These are phyloP conservation scores for Lentithecium fluviatile DNA, from an alignment of 495 filamentous ascomycete genomes.

Conservation along the genomic window DNA sequence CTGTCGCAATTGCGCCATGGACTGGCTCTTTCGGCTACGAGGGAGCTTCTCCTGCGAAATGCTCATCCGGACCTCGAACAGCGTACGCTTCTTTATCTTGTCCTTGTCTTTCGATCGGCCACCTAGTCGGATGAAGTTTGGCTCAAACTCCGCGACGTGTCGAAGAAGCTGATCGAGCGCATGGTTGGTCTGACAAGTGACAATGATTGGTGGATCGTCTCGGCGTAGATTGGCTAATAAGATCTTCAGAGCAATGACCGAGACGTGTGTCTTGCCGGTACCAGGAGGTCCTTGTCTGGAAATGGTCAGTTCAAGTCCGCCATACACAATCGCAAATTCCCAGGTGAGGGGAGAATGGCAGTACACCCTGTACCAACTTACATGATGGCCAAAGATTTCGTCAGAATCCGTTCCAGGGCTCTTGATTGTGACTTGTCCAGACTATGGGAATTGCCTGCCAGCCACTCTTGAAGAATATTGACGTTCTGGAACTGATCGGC, in stretches of 20 bases:
- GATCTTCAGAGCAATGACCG: constrained; percentile 66
- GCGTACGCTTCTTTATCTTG: constrained; percentile 61
- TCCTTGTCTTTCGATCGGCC: constrained; percentile 65
- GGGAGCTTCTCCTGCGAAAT: constrained; percentile 9
- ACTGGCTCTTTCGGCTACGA: constrained; percentile 41
- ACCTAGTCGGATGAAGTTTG: constrained; percentile 74
- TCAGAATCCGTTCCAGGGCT: constrained; percentile 69
- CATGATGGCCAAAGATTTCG: constrained; percentile 71
- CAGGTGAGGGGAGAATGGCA: no score
- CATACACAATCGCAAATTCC: no score
- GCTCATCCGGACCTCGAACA: constrained; percentile 58
- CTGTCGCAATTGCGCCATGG: constrained; percentile 47
- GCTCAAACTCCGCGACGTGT: constrained; percentile 63
- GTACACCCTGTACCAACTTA: no score
- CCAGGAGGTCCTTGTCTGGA: constrained; percentile 78
- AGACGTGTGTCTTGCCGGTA: constrained; percentile 83
- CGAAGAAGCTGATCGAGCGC: constrained; percentile 82
- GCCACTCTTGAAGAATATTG: constrained; percentile 54
- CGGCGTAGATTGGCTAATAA: constrained; percentile 61
- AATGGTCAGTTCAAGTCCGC: no score
- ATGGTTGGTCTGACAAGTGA: constrained; percentile 90
- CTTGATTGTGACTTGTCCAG: constrained; percentile 69
- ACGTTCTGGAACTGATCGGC: constrained; percentile 41
- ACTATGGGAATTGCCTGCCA: constrained; percentile 44
- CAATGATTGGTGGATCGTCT: constrained; percentile 68